phyloP scores from a whole-genome alignment of 257 asterid genomes.

The Gentiana macrophylla region DNA sequence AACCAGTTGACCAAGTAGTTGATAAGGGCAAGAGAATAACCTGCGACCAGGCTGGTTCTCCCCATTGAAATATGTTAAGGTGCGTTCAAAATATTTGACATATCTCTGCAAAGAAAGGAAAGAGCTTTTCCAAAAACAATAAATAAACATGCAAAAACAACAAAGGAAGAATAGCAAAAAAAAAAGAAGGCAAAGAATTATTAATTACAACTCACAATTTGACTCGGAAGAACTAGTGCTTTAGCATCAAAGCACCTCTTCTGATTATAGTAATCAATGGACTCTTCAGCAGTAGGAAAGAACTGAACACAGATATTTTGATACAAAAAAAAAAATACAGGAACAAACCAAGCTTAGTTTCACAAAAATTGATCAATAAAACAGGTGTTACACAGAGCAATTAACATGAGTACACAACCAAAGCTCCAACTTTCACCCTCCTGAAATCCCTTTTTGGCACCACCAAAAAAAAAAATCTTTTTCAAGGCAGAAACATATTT shows the following conservation, averaged over 20 bases:
- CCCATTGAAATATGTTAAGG: conserved; percentile 78
- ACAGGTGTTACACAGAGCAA: not conserved
- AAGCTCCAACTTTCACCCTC: not conserved
- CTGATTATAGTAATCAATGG: conserved; percentile 90
- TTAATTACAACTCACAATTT: conserved; percentile 53
- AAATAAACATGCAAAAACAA: conserved; percentile 8
- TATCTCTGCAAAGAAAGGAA: conserved; percentile 54
- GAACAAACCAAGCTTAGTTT: conserved; percentile 8
- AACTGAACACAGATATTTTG: conserved; percentile 30
- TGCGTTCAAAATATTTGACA: conserved; percentile 94
- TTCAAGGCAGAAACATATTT: too few species aligned
- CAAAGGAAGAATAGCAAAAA: not conserved
- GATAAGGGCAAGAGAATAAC: conserved; percentile 22
- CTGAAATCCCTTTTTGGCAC: not conserved
- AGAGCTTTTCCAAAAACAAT: conserved; percentile 3
- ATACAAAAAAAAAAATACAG: too few species aligned
- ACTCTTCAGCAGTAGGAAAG: conserved; percentile 98
- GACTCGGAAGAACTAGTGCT: conserved; percentile 96
- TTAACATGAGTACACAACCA: not conserved
- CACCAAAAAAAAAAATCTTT: too few species aligned
- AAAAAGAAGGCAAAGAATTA: too few species aligned
- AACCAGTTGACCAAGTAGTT: not conserved
- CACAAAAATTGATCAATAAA: conserved; percentile 3
- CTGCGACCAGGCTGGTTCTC: conserved; percentile 98
- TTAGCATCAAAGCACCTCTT: conserved; percentile 91